Evolutionary conservation across 305 asterid genomes (phyloP).

Genomic region (Euphrasia arctica): DNA sequence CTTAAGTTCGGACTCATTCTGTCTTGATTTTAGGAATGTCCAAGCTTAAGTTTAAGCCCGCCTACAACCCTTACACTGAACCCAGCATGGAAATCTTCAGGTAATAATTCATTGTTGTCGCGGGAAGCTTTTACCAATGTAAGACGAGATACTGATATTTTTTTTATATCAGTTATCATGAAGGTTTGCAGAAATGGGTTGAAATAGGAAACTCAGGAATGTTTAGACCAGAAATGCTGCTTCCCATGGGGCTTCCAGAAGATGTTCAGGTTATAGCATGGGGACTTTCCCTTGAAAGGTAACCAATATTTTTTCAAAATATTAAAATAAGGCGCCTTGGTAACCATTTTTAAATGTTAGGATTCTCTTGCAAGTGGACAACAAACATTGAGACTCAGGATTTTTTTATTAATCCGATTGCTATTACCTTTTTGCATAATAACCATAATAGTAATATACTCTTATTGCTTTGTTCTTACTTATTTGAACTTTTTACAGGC

Average conservation of each 20-base stretch:
- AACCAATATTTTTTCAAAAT: constrained; percentile 6
- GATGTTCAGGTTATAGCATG: constrained; percentile 97
- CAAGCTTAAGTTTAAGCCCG: constrained; percentile 94
- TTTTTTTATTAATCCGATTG: too few relatives aligned
- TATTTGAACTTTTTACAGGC: constrained; percentile 38
- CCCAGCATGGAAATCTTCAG: constrained; percentile 99
- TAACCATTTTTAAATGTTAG: too few relatives aligned
- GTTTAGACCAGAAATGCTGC: constrained; percentile 99
- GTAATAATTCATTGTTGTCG: constrained; percentile 30
- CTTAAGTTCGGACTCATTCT: constrained; percentile 1
- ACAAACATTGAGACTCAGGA: too few relatives aligned
- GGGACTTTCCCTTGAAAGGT: constrained; percentile 99
- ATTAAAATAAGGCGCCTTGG: too few relatives aligned
- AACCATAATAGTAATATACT: too few relatives aligned
- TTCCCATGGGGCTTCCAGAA: constrained; percentile 95
- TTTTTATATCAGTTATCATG: constrained; percentile 65
- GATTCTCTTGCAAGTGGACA: too few relatives aligned
- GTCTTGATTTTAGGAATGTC: constrained; percentile 71
- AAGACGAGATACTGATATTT: constrained; percentile 19
- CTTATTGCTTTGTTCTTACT: too few relatives aligned
- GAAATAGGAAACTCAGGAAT: constrained; percentile 97
- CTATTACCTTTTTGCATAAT: too few relatives aligned
- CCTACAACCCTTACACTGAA: constrained; percentile 96
- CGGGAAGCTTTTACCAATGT: constrained; percentile 3
- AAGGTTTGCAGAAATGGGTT: constrained; percentile 93